Evolutionary conservation across 176 grass and related monocot genomes (phyloP).

Genomic region (Musa schizocarpa): DNA sequence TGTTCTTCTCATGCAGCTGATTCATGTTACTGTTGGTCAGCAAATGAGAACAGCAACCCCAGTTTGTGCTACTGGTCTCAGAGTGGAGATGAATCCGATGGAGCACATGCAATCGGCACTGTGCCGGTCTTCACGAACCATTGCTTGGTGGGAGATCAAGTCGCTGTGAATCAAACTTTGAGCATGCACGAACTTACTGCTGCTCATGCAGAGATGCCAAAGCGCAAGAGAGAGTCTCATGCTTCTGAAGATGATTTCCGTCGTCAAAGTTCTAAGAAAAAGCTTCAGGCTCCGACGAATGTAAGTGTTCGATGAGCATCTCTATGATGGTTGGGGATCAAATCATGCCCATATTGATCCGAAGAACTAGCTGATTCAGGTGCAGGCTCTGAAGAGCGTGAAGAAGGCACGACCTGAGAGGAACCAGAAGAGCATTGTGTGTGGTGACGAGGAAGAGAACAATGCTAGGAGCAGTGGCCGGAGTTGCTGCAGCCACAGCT

Average conservation of each 20-base stretch:
- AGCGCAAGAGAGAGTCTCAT: slow-evolving; percentile 36
- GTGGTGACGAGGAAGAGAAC: slow-evolving; percentile 25
- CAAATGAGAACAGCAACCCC: too few relatives aligned
- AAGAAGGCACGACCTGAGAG: slow-evolving; percentile 36
- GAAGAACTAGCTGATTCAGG: neutral
- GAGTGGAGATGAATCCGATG: too few relatives aligned
- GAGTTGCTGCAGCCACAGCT: slow-evolving; percentile 33
- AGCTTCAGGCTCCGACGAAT: too few relatives aligned
- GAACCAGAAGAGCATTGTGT: neutral
- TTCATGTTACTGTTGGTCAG: too few relatives aligned
- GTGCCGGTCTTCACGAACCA: too few relatives aligned
- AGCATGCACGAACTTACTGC: neutral
- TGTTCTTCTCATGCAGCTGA: too few relatives aligned
- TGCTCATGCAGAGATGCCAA: neutral
- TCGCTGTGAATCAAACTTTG: slow-evolving; percentile 21
- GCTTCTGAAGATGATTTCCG: neutral
- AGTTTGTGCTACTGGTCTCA: too few relatives aligned
- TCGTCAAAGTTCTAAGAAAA: too few relatives aligned
- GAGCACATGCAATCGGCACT: too few relatives aligned
- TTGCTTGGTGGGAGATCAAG: neutral
- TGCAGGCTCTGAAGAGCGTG: slow-evolving; percentile 44
- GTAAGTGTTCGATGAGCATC: too few relatives aligned
- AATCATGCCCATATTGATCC: neutral
- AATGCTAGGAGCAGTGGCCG: slow-evolving; percentile 19
- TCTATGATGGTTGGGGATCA: too few relatives aligned